These are phyloP conservation scores for Albugo laibachii DNA, from an alignment of 352 stramenopile genomes.

Conservation along the genomic window DNA sequence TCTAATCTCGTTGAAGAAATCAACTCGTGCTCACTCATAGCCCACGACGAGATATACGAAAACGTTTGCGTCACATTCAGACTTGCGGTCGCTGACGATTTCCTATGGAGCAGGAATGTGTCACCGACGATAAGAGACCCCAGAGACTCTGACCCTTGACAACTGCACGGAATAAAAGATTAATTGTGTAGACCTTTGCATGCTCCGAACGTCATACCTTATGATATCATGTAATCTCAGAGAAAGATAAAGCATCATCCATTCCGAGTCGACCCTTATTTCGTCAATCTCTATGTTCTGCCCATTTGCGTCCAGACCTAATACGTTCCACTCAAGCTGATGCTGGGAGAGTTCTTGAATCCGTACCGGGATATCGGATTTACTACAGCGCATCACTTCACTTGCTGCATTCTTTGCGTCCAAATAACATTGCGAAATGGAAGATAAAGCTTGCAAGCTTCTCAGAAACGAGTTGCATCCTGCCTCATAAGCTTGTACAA, in stretches of 20 bases:
- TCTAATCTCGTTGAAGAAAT: constrained; percentile 19
- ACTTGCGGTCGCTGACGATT: background rate
- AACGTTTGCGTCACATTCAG: constrained; percentile 37
- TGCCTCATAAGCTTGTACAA: constrained; percentile 21
- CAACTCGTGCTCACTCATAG: constrained; percentile 22
- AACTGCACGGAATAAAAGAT: background rate
- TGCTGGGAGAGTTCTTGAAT: too few species aligned
- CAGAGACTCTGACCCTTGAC: constrained; percentile 6
- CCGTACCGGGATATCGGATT: too few species aligned
- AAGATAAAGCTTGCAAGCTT: background rate
- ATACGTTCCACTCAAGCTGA: too few species aligned
- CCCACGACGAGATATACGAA: constrained; percentile 41
- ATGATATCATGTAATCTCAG: constrained; percentile 4
- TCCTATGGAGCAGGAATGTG: constrained; percentile 16
- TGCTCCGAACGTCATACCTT: background rate
- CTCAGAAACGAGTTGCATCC: constrained; percentile 7
- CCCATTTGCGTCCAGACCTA: too few species aligned
- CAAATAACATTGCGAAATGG: background rate
- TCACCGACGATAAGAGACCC: constrained; percentile 37
- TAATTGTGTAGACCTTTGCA: background rate
- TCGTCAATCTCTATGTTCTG: too few species aligned
- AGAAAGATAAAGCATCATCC: constrained; percentile 33
- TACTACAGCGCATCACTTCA: too few species aligned
- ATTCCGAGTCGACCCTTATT: constrained; percentile 11
- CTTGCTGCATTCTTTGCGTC: too few species aligned